Evolutionary conservation across 176 grass and related monocot genomes (phyloP), one percentile per base, ranked within the genome.

Genomic region (Canna indica): DNA sequence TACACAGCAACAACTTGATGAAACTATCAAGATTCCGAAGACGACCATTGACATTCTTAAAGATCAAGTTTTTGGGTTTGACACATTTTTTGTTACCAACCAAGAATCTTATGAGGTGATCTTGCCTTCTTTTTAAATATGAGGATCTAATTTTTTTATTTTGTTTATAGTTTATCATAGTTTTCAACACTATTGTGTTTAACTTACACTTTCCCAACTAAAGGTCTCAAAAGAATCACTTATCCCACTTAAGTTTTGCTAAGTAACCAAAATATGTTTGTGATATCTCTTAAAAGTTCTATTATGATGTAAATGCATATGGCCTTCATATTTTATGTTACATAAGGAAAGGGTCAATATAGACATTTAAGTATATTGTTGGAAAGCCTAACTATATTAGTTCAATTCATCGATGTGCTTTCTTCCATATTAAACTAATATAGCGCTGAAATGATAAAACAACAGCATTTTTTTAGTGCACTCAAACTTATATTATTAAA

Each of bases 1-100:
- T 80, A 38, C 93, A 78, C 86, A 99, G 86, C 94, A 90, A 88
- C 94, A 93, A 59, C 71, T 99, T 72, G 84, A 90, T 71, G 89
- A 99, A 67, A 80, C 64, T 58, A 41, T 88, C 27, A 88, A 75
- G 69, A 99, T 99, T 47, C 80, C 95, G 26, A 99, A 99, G 80
- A 77, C 73, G 61, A 90, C 86, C 77, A 82, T 94, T 73, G 95
- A 99, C 74, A 83, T 93, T 82, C 73, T 99, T 17, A 99, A 94
- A 84, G 90, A 99, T 82, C 95, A 93, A 86, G 84, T 94, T 76
- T 99, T 99, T 70, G 80, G 95, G 61, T 99, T 99, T 71, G 89
- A 99, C 80, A 90, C 95, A 47, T 90, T 94, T 85, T 93, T 93
- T 12, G 86, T 99, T 56, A 93, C 90, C 61, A 93, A 84, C 39